Conservation (phyloP, 768 basidiomycete genomes). For the Naganishia randhawae region DNA sequence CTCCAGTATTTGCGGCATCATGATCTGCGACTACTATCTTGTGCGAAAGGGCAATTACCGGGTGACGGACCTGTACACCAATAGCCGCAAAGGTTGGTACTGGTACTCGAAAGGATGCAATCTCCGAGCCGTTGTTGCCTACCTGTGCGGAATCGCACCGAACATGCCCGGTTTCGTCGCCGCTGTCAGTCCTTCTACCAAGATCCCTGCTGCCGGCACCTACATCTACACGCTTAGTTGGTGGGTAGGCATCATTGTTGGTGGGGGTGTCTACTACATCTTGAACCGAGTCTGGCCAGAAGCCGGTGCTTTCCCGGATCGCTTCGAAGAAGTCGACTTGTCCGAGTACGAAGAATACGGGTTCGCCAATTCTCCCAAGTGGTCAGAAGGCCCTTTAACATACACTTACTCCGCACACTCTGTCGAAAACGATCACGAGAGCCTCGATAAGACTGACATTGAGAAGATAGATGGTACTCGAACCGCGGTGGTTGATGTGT, state of each 20-base stretch:
- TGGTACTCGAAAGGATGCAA: constrained; percentile 72
- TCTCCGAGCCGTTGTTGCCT: constrained; percentile 58
- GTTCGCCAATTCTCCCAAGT: constrained; percentile 27
- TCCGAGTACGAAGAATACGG: constrained; percentile 38
- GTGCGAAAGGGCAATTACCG: constrained; percentile 65
- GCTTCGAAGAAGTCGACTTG: constrained; percentile 61
- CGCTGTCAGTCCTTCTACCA: constrained; percentile 54
- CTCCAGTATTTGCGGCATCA: constrained; percentile 70
- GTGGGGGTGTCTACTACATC: constrained; percentile 61
- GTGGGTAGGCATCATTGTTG: constrained; percentile 76
- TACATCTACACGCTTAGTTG: constrained; percentile 57
- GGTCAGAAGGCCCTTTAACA: constrained; percentile 4
- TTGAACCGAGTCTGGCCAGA: constrained; percentile 64
- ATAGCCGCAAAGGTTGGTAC: constrained; percentile 64
- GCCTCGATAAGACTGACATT: constrained; percentile 5
- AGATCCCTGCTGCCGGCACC: constrained; percentile 64
- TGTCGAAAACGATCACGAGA: constrained; percentile 5
- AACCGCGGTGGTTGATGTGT: constrained; percentile 22
- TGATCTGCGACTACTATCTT: constrained; percentile 77
- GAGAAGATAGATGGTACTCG: background rate
- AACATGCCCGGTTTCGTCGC: constrained; percentile 79
- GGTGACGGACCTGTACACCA: constrained; percentile 67
- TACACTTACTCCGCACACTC: constrained; percentile 6
- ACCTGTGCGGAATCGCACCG: constrained; percentile 65
- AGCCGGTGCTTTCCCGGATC: constrained; percentile 52